A percentile compares a stretch with the other conserved stretches of the same genome.
phyloP scores from a whole-genome alignment of 495 filamentous ascomycete genomes.

The Penicillium crystallinum region DNA sequence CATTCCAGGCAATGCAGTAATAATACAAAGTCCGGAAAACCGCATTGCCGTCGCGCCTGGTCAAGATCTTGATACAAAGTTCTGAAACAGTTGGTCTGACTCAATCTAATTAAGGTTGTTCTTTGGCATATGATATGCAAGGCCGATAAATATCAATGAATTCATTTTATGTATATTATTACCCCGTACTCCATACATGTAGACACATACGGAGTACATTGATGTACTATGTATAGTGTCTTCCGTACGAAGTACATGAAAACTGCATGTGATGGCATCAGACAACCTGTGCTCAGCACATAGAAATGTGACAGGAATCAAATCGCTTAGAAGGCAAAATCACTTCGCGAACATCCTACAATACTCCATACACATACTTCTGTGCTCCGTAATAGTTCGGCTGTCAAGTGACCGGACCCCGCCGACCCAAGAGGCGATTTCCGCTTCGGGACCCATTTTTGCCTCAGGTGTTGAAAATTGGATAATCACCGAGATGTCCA shows the following conservation, averaged over 20 bases:
- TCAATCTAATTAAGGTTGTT: constrained; percentile 8
- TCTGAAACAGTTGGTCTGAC: neutral
- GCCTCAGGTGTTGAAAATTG: neutral
- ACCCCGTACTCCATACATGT: too few species aligned
- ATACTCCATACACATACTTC: too few species aligned
- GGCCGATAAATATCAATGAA: constrained; percentile 11
- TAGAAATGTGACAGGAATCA: too few species aligned
- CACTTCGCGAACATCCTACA: too few species aligned
- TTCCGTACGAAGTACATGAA: too few species aligned
- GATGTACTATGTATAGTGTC: too few species aligned
- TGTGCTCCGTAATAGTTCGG: neutral
- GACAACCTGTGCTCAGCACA: too few species aligned
- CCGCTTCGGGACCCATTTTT: neutral
- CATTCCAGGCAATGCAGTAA: constrained; percentile 14
- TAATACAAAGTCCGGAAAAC: neutral
- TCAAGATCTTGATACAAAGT: neutral
- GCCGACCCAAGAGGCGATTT: neutral
- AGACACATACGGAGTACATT: too few species aligned
- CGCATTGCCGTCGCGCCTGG: neutral
- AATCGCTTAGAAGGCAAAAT: too few species aligned
- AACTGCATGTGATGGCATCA: too few species aligned
- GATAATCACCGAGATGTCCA: constrained; percentile 21
- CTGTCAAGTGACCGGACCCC: neutral
- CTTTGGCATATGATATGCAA: neutral
- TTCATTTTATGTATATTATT: too few species aligned